Percentiles rank a stretch among this genome's conserved stretches.
These are phyloP conservation scores for Penicillium sp. DNA, from an alignment of 2,329 filamentous ascomycete genomes.

Conservation along the genomic window DNA sequence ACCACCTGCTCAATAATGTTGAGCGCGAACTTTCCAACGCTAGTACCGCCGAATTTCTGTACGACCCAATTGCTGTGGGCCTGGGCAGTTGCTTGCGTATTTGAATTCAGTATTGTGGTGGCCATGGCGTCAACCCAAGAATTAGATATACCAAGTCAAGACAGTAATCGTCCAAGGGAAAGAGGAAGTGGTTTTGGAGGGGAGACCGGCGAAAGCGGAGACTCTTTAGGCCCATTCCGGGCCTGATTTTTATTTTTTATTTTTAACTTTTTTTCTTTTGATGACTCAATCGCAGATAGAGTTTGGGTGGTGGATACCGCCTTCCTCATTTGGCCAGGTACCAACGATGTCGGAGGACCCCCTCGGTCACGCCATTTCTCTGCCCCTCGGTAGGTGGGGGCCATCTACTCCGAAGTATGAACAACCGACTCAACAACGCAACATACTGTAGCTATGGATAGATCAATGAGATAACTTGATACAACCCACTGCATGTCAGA, in stretches of 20 bases:
- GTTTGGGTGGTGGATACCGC: constrained; percentile 14
- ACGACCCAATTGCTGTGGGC: constrained; percentile 65
- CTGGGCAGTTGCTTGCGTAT: constrained; percentile 8
- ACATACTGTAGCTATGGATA: too few relatives aligned
- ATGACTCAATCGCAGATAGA: constrained; percentile 11
- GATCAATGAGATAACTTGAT: too few relatives aligned
- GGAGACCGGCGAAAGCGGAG: constrained; percentile 23
- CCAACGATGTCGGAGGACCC: constrained; percentile 24
- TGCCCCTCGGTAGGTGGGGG: neutral
- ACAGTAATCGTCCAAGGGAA: constrained; percentile 21
- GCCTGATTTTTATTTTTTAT: constrained; percentile 6
- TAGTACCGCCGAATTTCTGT: constrained; percentile 94
- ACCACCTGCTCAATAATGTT: constrained; percentile 72
- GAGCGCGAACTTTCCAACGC: constrained; percentile 86
- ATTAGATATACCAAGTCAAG: constrained; percentile 7
- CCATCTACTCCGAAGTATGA: too few relatives aligned
- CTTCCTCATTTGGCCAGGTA: constrained; percentile 11
- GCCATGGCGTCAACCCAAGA: constrained; percentile 3
- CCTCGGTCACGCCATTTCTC: constrained; percentile 21
- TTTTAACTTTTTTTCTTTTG: constrained; percentile 1
- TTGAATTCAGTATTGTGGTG: constrained; percentile 7
- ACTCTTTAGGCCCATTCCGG: constrained; percentile 19
- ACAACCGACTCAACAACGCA: too few relatives aligned
- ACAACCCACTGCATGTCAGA: too few relatives aligned
- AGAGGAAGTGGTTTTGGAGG: constrained; percentile 5